phyloP scores from a whole-genome alignment of 2,329 filamentous ascomycete species.

The Xylaria digitata region DNA sequence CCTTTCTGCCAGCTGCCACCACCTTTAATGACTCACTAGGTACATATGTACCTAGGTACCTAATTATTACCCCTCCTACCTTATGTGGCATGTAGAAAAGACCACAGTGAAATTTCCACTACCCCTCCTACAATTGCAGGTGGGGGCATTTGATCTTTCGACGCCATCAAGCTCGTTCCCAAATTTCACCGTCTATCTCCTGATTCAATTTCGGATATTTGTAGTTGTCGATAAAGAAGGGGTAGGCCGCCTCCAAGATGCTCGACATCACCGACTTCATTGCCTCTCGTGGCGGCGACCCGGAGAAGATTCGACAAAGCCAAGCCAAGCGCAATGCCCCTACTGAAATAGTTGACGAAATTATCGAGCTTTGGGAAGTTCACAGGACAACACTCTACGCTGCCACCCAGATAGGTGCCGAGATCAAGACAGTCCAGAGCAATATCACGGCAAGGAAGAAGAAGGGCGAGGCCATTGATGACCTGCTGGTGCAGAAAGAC shows the following conservation, averaged over 20 bases:
- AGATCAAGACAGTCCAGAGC: conserved; percentile 77
- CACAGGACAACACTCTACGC: conserved; percentile 74
- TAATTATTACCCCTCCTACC: conserved; percentile 30
- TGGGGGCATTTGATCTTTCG: conserved; percentile 31
- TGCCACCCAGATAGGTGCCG: conserved; percentile 85
- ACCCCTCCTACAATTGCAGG: conserved; percentile 35
- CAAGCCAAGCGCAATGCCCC: conserved; percentile 81
- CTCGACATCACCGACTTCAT: conserved; percentile 79
- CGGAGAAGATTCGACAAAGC: conserved; percentile 90
- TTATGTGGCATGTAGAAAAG: conserved; percentile 17
- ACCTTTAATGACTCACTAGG: conserved; percentile 21
- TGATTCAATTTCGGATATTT: neutral
- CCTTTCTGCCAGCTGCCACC: neutral
- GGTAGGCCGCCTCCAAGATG: conserved; percentile 37
- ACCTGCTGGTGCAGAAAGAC: conserved; percentile 65
- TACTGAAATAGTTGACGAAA: conserved; percentile 88
- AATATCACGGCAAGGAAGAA: conserved; percentile 35
- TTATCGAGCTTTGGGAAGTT: conserved; percentile 87
- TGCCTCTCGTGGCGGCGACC: conserved; percentile 88
- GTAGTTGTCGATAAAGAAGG: neutral
- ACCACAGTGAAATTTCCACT: conserved; percentile 27
- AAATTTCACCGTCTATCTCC: neutral
- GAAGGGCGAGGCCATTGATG: conserved; percentile 85
- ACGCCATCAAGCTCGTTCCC: conserved; percentile 14
- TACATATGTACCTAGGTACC: neutral